Evolutionary conservation across 2,329 filamentous ascomycete species (phyloP), one percentile per base, ranked within the genome.

Genomic region (Harringtonia lauricola): DNA sequence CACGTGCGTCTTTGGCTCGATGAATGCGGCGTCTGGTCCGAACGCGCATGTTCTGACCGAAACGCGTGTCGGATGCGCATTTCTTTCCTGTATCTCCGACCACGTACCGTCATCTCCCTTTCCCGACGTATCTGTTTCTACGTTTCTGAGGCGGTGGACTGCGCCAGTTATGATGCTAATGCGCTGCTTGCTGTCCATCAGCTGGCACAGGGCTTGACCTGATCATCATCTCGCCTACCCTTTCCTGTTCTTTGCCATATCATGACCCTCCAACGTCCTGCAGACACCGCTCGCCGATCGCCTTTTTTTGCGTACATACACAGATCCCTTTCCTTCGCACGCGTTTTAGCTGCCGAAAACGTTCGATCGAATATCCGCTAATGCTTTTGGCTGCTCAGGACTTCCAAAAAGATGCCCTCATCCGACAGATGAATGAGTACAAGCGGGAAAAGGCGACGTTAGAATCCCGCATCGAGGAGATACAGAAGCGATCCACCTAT

Each of bases 361-460:
- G 14, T 19, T 42, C 26, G 54, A 19, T 13, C 18, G 29, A 28
- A 43, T 21, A 55, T 58, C 66, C 60, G 36, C 41, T 63, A 57
- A 54, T 55, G 3, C 2, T 57, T 56, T 58, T 59, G 62, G 39
- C 52, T 59, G 48, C 62, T 55, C 64, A 94, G 87, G 79, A 83
- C 59, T 92, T 84, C 57, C 85, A 90, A 66, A 98, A 96, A 67
- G 92, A 95, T 68, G 92, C 92, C 51, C 95, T 98, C 60, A 83
- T 86, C 57, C 86, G 94, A 46, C 90, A 95, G 66, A 95, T 98
- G 88, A 86, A 88, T 59, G 92, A 96, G 65, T 95, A 94, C 65
- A 95, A 94, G 66, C 81, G 92, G 54, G 87, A 94, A 60, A 89
- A 88, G 60, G 72, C 75, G 46, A 84, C 83, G 34, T 69, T 94